Evolutionary conservation across 306 rosid species (phyloP).

Genomic region (Bauhinia variegata): DNA sequence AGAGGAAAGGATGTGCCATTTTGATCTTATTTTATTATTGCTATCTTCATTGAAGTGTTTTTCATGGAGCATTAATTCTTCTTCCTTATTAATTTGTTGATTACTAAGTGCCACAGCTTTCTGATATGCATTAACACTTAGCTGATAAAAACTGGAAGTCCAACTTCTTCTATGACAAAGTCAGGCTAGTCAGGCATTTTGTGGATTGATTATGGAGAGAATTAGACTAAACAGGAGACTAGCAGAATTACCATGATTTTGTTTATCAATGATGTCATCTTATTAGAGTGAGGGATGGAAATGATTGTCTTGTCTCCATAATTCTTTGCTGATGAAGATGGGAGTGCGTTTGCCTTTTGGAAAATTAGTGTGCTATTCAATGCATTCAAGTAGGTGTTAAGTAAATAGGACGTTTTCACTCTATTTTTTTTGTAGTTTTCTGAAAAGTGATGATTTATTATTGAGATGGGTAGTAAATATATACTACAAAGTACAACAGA

Average conservation of each 20-base stretch:
- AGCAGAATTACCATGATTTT: background rate
- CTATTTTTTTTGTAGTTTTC: too few relatives aligned
- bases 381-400: background rate
- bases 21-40: background rate
- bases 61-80: background rate
- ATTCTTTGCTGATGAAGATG: constrained; percentile 12
- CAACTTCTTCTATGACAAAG: too few relatives aligned
- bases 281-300: background rate
- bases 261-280: constrained; percentile 3
- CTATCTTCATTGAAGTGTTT: constrained; percentile 4
- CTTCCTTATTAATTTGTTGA: background rate
- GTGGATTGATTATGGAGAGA: background rate
- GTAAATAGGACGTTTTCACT: background rate
- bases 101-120: background rate
- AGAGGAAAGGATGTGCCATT: background rate
- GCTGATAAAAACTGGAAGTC: background rate
- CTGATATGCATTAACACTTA: constrained; percentile 10
- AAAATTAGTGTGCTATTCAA: background rate
- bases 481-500: too few relatives aligned
- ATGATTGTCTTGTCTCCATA: background rate
- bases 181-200: constrained; percentile 6
- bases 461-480: too few relatives aligned
- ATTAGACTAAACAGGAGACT: background rate
- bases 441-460: too few relatives aligned
- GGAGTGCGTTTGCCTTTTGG: background rate